Conservation (phyloP, 2,329 filamentous ascomycete species). For the Calonectria henricotiae region DNA sequence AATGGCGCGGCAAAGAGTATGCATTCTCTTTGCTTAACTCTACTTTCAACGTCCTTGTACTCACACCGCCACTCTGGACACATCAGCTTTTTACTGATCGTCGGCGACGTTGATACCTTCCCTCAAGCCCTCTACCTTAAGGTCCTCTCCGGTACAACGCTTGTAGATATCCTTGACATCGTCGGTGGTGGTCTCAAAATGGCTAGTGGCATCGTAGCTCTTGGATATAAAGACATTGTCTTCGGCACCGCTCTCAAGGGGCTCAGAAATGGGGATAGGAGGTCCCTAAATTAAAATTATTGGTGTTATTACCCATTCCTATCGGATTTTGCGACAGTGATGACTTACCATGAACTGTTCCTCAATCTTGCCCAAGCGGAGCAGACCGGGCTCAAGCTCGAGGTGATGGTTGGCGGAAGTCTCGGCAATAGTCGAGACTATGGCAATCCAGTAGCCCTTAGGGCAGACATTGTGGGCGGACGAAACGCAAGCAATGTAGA, state of each 20-base stretch:
- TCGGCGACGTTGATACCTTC: conserved; percentile 84
- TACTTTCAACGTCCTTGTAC: conserved; percentile 33
- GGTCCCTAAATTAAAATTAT: conserved; percentile 68
- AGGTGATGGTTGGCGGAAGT: conserved; percentile 93
- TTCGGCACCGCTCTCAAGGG: conserved; percentile 83
- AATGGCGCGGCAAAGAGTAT: conserved; percentile 29
- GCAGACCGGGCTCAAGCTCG: conserved; percentile 92
- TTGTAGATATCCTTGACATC: conserved; percentile 96
- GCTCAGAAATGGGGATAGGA: conserved; percentile 95
- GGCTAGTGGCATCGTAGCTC: conserved; percentile 97
- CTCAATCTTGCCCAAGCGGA: conserved; percentile 92
- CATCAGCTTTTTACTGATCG: conserved; percentile 65
- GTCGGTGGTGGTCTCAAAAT: conserved; percentile 94
- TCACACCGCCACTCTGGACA: conserved; percentile 16
- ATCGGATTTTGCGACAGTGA: neutral
- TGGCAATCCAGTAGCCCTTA: conserved; percentile 99
- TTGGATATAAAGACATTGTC: conserved; percentile 98
- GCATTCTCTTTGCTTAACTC: conserved; percentile 22
- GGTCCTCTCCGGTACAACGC: conserved; percentile 85
- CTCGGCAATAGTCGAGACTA: conserved; percentile 98
- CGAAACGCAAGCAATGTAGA: conserved; percentile 97
- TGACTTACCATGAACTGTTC: conserved; percentile 91
- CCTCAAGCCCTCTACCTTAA: conserved; percentile 89
- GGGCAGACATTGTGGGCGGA: conserved; percentile 98
- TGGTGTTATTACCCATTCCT: conserved; percentile 6